Evolutionary conservation across 345 rosid genomes (phyloP), one percentile per base, ranked within the genome.

Genomic region (Balakata baccata): DNA sequence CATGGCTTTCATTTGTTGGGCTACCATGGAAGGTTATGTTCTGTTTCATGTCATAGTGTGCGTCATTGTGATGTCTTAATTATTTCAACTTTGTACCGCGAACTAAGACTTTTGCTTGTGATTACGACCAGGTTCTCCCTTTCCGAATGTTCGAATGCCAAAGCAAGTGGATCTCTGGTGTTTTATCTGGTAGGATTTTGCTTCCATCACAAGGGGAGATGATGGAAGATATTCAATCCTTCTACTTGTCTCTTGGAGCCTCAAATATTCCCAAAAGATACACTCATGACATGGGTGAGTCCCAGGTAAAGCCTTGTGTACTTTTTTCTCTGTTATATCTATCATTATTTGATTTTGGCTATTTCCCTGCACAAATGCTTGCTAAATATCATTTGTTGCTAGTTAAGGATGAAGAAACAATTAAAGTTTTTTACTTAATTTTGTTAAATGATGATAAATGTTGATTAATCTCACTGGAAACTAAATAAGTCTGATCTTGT

Each of bases 131-230:
- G 34, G 34, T 29, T 29, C 34, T 43, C 7, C 97, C 94, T 3
- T 94, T 92, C 69, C 86, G 82, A 29, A 25, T 87, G 81, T 86
- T 60, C 78, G 96, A 92, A 82, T 78, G 80, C 13, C 97, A 94
- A 85, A 88, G 92, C 89, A 88, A 87, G 83, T 94, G 97, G 98
- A 84, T 94, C 66, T 92, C 98, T 0, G 89, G 93, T 69, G 82
- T 78, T 77, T 80, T 94, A 73, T 91, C 94, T 3, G 94, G 96
- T 75, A 84, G 89, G 47, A 77, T 89, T 29, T 64, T 37, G 23
- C 92, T 92, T 66, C 96, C 98, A 20, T 83, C 86, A 0, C 70
- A 81, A 46, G 86, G 86, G 74, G 87, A 89, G 76, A 94, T 92
- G 97, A 83, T 83, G 88, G 81, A 83, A 68, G 90, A 87, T n/a